Evolutionary conservation across 78 protist species (phyloP).

Genomic region (Speleostelium caveatum): DNA sequence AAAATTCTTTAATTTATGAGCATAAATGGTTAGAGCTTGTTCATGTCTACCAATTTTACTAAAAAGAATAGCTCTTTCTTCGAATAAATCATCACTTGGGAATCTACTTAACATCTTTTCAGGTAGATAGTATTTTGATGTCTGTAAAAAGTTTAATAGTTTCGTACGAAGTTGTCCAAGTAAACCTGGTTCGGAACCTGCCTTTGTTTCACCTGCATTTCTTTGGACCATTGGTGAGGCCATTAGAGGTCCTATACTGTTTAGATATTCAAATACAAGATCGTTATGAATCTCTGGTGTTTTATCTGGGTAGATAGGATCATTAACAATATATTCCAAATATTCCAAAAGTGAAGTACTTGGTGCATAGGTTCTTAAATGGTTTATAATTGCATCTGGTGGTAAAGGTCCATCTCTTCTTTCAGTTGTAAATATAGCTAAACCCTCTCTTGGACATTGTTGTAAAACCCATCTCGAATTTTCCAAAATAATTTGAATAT

Average conservation of each 20-base stretch:
- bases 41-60: constrained; percentile 81
- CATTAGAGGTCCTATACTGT: constrained; percentile 12
- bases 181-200: constrained; percentile 57
- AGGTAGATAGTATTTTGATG: constrained; percentile 82
- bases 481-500: constrained; percentile 62
- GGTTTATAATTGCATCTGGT: constrained; percentile 50
- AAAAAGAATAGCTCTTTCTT: constrained; percentile 82
- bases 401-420: constrained; percentile 73
- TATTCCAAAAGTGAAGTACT: constrained; percentile 27
- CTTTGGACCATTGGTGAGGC: constrained; percentile 1
- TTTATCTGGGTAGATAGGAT: constrained; percentile 42
- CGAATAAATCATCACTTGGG: constrained; percentile 77
- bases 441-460: constrained; percentile 63
- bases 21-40: constrained; percentile 79
- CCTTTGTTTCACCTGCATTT: constrained; percentile 34
- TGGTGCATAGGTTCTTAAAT: constrained; percentile 65
- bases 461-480: constrained; percentile 73
- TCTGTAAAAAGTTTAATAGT: constrained; percentile 65
- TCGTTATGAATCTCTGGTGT: constrained; percentile 81
- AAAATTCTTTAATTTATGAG: constrained; percentile 66
- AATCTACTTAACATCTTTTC: constrained; percentile 76
- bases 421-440: constrained; percentile 77
- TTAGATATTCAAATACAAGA: constrained; percentile 65
- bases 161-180: constrained; percentile 44
- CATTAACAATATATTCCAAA: constrained; percentile 64